Base-by-base conservation (phyloP, 1,284 basidiomycete species). In the Ustilago crameri region DNA sequence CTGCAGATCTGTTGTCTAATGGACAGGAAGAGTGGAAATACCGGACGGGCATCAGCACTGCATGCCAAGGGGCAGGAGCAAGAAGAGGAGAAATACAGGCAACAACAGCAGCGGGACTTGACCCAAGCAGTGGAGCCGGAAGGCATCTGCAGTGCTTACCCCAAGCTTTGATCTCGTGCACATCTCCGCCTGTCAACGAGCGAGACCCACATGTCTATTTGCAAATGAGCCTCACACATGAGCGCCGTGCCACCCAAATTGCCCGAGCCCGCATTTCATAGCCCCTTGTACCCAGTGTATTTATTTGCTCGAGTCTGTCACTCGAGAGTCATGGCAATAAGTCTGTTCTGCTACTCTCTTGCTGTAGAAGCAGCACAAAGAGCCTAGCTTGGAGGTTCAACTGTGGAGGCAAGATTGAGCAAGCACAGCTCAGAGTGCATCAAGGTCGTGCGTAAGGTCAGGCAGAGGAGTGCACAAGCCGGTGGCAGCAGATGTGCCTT, bases 61-160 rank as follows among this genome's bases (percentile, higher is more conserved):
- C n/a, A n/a, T n/a, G n/a, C n/a, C n/a, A n/a, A 30, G 30, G 30
- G 30, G 30, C 12, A 7, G 30, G 30, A 12, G 15, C 35, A 37
- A 49, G 26, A 12, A 46, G 32, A 47, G 34, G 30, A 37, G 30
- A 37, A 50, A 40, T 27, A 27, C 50, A 20, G 47, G 41, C n/a
- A 41, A n/a, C 15, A 17, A 18, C 34, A 38, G 34, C 12, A 22
- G 34, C 34, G 23, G 23, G 23, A 35, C 35, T 22, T 49, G 35
- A 20, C 32, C 23, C 7, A 37, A 18, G 20, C 17, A 22, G 22
- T 34, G 27, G 26, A 43, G 50, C 40, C 23, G 30, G 50, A 43
- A n/a, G 44, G 51, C 18, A 52, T 35, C 42, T 63, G 61, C 61
- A 63, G 54, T 66, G 62, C 51, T 66, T 66, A 66, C 63, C 63